Evolutionary conservation across 495 filamentous ascomycete species (phyloP), one percentile per base, ranked within the genome.

Genomic region (Geopyxis carbonaria): DNA sequence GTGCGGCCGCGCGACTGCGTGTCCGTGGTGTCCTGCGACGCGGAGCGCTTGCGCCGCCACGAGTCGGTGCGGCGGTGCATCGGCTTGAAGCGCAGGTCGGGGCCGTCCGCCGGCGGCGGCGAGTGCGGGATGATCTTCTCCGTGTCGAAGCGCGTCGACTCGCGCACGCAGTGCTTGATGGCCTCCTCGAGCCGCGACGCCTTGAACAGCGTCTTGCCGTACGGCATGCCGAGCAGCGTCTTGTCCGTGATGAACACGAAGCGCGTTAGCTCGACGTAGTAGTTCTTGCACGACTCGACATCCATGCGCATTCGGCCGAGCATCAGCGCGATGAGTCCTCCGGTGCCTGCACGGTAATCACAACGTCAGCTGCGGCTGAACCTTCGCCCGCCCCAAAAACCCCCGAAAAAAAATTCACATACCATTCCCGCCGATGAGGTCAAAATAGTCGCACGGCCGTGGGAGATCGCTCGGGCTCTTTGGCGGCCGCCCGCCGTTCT

Each of bases 211-310:
- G 89, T 95, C 13, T 80, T 85, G 18, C 80, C 74, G 51, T 89
- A 93, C 0, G 87, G 89, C 39, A 97, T 89, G 10, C 87, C 89
- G 13, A 79, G 81, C 44, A 97, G 73, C 5, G 87, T 95, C 63
- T 97, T 97, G 61, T 97, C 91, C 7, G 89, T 94, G 59, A 93
- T 85, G 46, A 97, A 97, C 0, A 95, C 91, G 53, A 75, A 75
- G 47, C 78, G 75, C 27, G 89, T 97, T 68, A 97, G 80, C 40
- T 80, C 76, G 43, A 93, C 81, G 50, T 95, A 97, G 8, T 94
- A 74, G 44, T 92, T 78, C 60, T 92, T 94, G 68, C 87, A 94
- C 1, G 83, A 89, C 56, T 94, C 87, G 20, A 95, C 61, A 50
- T 95, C 85, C 49, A 97, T 69, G 31, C 89, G 78, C 50, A 97